Base-by-base conservation (phyloP, 805 yeast species). In the Millerozyma miso region DNA sequence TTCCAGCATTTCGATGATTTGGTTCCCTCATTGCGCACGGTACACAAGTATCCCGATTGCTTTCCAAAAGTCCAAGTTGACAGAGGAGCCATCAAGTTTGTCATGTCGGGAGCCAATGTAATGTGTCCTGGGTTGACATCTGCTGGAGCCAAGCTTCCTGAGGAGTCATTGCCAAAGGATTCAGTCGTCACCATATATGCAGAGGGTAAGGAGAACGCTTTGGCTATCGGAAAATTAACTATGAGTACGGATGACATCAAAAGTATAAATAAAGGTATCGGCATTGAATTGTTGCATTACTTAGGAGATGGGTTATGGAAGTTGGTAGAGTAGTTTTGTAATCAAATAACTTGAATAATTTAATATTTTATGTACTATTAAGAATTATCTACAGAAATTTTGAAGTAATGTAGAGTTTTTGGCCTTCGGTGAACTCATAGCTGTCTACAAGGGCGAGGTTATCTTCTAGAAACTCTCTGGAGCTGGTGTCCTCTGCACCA, bases 101-200 rank as follows among this genome's bases (percentile, higher is more conserved):
- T 90, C 19, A 69, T 90, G n/a, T 84, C 95, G 3, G 98, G 97
- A 43, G 97, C 97, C 20, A 90, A 90, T 58, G 86, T 90, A 56
- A 90, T 90, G 98, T 90, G 97, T 65, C 96, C 96, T 3, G 97
- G 97, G 15, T 74, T 88, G 49, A 88, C 96, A 0, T 81, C 93
- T 15, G 74, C 83, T 2, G 96, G 97, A 34, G 97, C 95, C 16
- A 65, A 67, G 41, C 69, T 89, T 47, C 96, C 97, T 16, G 90
- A 82, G 18, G 83, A 83, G 23, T 79, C 83, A 32, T 59, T 80
- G 45, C 81, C 77, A 34, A 73, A 79, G 51, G 95, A 76, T 41
- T 71, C 82, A n/a, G 74, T 86, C 20, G 96, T 90, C 37, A 76
- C 85, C 6, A 77, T 91, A 19, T 85, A 82, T 59, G 97, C 97